Percentiles rank a stretch among this genome's conserved stretches.
These are phyloP conservation scores for Marasmius fiardii DNA, from an alignment of 1,284 basidiomycete genomes.

Conservation along the genomic window DNA sequence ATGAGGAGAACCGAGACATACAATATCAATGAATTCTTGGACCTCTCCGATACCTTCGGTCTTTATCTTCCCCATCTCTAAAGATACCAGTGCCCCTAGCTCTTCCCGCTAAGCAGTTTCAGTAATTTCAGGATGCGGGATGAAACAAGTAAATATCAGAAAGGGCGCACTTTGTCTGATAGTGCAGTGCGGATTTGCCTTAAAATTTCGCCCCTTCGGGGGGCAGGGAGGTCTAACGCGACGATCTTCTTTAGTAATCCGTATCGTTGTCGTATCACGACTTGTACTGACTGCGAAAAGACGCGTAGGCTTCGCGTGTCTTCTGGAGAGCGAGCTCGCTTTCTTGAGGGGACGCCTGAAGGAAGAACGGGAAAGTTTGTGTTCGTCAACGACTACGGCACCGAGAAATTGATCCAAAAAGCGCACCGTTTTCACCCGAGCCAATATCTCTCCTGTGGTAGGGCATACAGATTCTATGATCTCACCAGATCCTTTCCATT, in stretches of 20 bases:
- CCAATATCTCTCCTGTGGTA: slow-evolving; percentile 73
- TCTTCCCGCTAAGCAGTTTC: slow-evolving; percentile 56
- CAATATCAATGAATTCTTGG: slow-evolving; percentile 93
- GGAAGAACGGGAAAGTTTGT: neutral
- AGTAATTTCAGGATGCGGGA: slow-evolving; percentile 9
- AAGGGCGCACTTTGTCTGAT: slow-evolving; percentile 60
- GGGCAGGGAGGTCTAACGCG: slow-evolving; percentile 66
- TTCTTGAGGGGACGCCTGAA: slow-evolving; percentile 65
- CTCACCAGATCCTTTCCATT: slow-evolving; percentile 76
- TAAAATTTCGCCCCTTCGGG: slow-evolving; percentile 83
- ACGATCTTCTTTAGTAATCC: neutral
- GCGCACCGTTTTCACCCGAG: slow-evolving; percentile 61
- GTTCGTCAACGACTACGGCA: neutral
- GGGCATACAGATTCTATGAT: slow-evolving; percentile 68
- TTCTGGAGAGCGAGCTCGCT: slow-evolving; percentile 60
- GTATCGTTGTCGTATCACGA: slow-evolving; percentile 6
- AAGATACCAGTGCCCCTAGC: slow-evolving; percentile 79
- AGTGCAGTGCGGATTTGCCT: slow-evolving; percentile 85
- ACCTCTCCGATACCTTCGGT: slow-evolving; percentile 94
- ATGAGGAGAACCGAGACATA: slow-evolving; percentile 27
- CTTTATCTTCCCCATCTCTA: slow-evolving; percentile 96
- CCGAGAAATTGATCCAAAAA: slow-evolving; percentile 5
- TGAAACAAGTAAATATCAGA: neutral
- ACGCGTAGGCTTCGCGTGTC: slow-evolving; percentile 67
- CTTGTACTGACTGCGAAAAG: slow-evolving; percentile 51